A percentile compares a stretch with the other conserved stretches of the same genome.
Evolutionary conservation across 257 asterid genomes (phyloP).

Genomic region (Solanum pennellii): DNA sequence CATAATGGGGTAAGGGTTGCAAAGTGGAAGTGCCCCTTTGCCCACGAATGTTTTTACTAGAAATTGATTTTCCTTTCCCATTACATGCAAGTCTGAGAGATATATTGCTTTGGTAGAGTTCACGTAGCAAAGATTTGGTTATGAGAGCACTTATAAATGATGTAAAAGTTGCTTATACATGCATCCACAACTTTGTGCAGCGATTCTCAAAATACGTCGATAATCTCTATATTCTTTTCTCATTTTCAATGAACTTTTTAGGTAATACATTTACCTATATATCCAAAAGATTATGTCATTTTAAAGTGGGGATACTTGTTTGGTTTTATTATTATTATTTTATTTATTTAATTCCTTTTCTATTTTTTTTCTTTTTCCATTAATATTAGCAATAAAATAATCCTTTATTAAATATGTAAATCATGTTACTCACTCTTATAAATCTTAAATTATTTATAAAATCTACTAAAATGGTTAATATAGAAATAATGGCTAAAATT

Average conservation of each 20-base stretch:
- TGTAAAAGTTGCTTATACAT: conserved; percentile 37
- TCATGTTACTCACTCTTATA: too few species aligned
- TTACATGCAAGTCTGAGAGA: conserved; percentile 21
- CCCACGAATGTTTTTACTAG: background rate
- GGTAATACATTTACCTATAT: background rate
- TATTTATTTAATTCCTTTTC: too few species aligned
- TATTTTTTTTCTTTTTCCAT: too few species aligned
- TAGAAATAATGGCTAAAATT: too few species aligned
- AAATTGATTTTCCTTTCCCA: background rate
- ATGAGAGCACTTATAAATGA: conserved; percentile 34
- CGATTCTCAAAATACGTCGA: background rate
- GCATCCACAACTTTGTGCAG: background rate
- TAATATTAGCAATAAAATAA: too few species aligned
- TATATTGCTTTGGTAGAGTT: conserved; percentile 31
- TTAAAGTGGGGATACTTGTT: too few species aligned
- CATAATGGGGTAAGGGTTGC: too few species aligned
- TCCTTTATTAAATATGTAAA: too few species aligned
- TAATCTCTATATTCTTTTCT: background rate
- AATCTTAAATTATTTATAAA: too few species aligned
- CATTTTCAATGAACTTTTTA: background rate
- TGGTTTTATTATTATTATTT: too few species aligned
- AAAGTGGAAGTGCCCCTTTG: background rate
- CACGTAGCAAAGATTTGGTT: conserved; percentile 12
- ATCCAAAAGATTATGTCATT: background rate
- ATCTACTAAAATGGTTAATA: too few species aligned